These are phyloP conservation scores for Apiotrichum gracile DNA, from an alignment of 1,284 basidiomycete genomes.

Conservation along the genomic window DNA sequence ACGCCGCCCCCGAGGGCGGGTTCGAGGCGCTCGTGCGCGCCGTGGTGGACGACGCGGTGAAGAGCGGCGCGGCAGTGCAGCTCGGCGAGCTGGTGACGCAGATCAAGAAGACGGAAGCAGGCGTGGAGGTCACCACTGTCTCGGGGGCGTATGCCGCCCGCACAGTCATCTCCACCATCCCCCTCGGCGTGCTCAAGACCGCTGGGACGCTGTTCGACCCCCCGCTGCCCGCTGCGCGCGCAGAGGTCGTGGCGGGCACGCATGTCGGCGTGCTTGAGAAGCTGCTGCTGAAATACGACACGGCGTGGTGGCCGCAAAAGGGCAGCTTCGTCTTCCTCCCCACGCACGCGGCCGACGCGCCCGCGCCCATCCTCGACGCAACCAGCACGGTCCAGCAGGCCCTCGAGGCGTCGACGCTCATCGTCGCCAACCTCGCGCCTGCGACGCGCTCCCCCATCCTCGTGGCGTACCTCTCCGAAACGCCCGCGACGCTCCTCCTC, in stretches of 20 bases:
- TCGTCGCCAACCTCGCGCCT: conserved; percentile 42
- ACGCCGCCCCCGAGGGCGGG: conserved; percentile 51
- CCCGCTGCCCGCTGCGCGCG: conserved; percentile 29
- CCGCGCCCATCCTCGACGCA: conserved; percentile 13
- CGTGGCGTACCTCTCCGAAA: conserved; percentile 48
- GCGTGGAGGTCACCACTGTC: conserved; percentile 28
- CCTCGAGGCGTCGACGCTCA: conserved; percentile 40
- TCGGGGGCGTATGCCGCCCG: conserved; percentile 37
- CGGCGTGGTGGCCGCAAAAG: conserved; percentile 50
- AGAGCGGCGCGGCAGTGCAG: conserved; percentile 41
- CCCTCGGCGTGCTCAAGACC: conserved; percentile 47
- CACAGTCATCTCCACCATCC: conserved; percentile 47
- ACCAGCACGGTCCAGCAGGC: conserved; percentile 31
- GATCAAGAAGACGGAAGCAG: conserved; percentile 17
- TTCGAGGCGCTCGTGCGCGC: conserved; percentile 48
- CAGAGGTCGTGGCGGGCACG: conserved; percentile 36
- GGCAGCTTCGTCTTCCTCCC: conserved; percentile 49
- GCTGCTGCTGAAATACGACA: conserved; percentile 47
- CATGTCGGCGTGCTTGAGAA: conserved; percentile 51
- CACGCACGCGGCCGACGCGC: conserved; percentile 11
- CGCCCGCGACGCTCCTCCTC: conserved; percentile 34
- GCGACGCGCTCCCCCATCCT: conserved; percentile 43
- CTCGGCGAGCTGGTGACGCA: conserved; percentile 28
- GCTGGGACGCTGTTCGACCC: conserved; percentile 39
- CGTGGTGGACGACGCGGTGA: conserved; percentile 39